These are phyloP conservation scores for Acanthamoeba royreba DNA, from an alignment of 208 protist genomes.

Conservation along the genomic window DNA sequence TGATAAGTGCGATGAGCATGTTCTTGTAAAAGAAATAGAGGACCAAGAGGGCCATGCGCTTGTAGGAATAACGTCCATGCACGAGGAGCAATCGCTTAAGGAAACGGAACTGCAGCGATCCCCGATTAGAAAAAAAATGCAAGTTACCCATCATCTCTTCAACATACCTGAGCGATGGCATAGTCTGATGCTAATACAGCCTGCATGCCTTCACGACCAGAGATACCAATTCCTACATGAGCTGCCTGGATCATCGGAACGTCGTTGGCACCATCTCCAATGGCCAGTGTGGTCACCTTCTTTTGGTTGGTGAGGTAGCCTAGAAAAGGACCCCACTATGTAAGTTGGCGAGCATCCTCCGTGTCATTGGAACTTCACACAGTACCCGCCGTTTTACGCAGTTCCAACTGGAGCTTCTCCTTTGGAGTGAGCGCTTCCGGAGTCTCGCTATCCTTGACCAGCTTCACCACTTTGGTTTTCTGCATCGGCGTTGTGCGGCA, in stretches of 20 bases:
- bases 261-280: constrained; percentile 83
- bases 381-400: not conserved
- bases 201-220: constrained; percentile 81
- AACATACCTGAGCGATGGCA: constrained; percentile 76
- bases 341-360: no score
- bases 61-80: constrained; percentile 91
- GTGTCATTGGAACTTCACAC: no score
- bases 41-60: constrained; percentile 89
- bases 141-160: not conserved
- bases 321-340: no score
- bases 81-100: constrained; percentile 89
- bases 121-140: constrained; percentile 34
- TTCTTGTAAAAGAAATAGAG: constrained; percentile 97
- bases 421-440: constrained; percentile 7
- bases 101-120: constrained; percentile 90
- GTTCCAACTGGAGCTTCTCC: constrained; percentile 11
- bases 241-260: constrained; percentile 81
- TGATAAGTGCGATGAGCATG: constrained; percentile 82
- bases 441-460: constrained; percentile 39
- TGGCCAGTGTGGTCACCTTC: constrained; percentile 66
- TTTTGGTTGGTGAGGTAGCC: not conserved
- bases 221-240: constrained; percentile 83
- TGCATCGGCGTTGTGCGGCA: constrained; percentile 80
- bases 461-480: constrained; percentile 61
- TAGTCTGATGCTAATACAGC: constrained; percentile 78